A percentile compares a stretch with the other conserved stretches of the same genome.
Conservation (phyloP, 805 yeast genomes). For the Starmerella apis region DNA sequence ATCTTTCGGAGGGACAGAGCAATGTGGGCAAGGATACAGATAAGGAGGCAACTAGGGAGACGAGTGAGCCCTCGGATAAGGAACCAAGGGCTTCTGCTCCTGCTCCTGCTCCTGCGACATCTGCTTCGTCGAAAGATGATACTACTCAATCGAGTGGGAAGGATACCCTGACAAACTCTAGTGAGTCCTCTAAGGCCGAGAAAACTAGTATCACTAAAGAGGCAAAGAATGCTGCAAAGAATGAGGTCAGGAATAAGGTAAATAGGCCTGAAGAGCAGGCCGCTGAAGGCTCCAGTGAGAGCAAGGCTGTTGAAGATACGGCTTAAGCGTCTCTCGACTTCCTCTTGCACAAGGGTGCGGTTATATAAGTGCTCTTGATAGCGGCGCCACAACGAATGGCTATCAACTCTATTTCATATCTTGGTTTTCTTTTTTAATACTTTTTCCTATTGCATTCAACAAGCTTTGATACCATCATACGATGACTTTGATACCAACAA, state of each 20-base stretch:
- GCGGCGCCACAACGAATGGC: too few species aligned
- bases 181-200: not conserved
- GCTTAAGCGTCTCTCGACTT: too few species aligned
- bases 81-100: too few species aligned
- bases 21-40: not conserved
- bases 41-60: not conserved
- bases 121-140: too few species aligned
- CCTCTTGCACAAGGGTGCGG: not conserved
- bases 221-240: not conserved
- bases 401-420: not conserved
- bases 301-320: not conserved
- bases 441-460: not conserved
- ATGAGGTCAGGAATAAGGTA: not conserved
- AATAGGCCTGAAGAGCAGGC: not conserved
- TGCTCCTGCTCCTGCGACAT: too few species aligned
- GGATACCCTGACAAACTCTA: too few species aligned
- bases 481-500: not conserved
- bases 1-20: constrained; percentile 5
- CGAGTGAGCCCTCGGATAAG: too few species aligned
- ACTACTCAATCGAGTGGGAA: too few species aligned
- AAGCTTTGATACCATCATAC: not conserved
- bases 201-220: not conserved
- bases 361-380: not conserved
- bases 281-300: not conserved
- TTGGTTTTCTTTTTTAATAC: not conserved